Conservation (phyloP, 805 yeast genomes). For the Wickerhamomyces hampshirensis region DNA sequence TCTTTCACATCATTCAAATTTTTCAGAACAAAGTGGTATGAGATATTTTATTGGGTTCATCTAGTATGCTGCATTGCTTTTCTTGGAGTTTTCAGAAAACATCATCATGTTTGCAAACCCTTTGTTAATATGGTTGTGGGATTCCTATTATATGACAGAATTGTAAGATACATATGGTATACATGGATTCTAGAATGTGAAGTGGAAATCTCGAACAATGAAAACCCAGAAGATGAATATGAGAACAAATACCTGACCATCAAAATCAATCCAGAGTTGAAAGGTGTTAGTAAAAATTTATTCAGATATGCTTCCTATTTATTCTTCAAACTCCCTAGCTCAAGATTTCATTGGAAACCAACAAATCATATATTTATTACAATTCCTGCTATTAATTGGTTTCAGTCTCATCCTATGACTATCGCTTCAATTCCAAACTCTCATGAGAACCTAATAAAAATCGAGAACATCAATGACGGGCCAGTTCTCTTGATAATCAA, state of each 20-base stretch:
- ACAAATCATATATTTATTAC: slow-evolving; percentile 23
- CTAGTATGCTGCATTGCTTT: slow-evolving; percentile 14
- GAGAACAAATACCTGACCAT: slow-evolving; percentile 8
- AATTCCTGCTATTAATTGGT: slow-evolving; percentile 16
- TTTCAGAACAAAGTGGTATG: slow-evolving; percentile 17
- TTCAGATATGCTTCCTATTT: neutral
- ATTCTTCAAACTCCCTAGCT: slow-evolving; percentile 7
- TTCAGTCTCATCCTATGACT: slow-evolving; percentile 27
- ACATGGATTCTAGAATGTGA: slow-evolving; percentile 16
- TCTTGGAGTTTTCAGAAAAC: slow-evolving; percentile 23
- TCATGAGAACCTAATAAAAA: slow-evolving; percentile 2
- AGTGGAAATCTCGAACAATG: slow-evolving; percentile 1
- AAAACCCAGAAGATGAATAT: slow-evolving; percentile 5
- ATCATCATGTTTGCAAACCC: slow-evolving; percentile 22
- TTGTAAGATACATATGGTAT: slow-evolving; percentile 12
- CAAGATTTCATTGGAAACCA: slow-evolving; percentile 15
- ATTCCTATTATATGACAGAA: slow-evolving; percentile 18
- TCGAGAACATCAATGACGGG: slow-evolving; percentile 2
- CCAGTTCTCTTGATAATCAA: slow-evolving; percentile 14
- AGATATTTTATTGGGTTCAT: slow-evolving; percentile 20
- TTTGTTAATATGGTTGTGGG: slow-evolving; percentile 15
- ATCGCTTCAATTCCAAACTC: slow-evolving; percentile 17
- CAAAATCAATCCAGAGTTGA: slow-evolving; percentile 9
- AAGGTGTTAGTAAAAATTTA: neutral
- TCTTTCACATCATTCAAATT: slow-evolving; percentile 12